These are phyloP conservation scores for Neospermospora avenae DNA, from an alignment of 2,329 filamentous ascomycete genomes.

Conservation along the genomic window DNA sequence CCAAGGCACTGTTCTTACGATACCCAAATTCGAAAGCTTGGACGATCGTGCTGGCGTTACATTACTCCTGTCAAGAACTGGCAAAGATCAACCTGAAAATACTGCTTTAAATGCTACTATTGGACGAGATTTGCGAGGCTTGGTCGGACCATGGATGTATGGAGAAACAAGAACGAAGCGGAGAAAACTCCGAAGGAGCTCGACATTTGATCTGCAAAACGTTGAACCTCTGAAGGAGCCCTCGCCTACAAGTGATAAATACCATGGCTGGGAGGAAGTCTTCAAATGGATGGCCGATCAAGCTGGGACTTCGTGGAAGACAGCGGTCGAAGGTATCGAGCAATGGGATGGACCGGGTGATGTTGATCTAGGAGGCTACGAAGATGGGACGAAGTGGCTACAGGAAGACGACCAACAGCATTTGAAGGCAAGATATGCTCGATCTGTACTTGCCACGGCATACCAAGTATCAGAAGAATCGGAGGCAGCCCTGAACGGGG, in stretches of 20 bases:
- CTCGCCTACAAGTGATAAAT: slow-evolving; percentile 35
- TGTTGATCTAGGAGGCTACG: slow-evolving; percentile 62
- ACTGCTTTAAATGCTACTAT: slow-evolving; percentile 37
- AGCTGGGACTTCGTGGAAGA: slow-evolving; percentile 56
- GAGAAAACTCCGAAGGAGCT: slow-evolving; percentile 35
- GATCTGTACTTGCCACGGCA: slow-evolving; percentile 63
- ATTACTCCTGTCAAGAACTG: slow-evolving; percentile 57
- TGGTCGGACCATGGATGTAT: slow-evolving; percentile 73
- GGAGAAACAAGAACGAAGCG: slow-evolving; percentile 57
- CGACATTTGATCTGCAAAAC: slow-evolving; percentile 15
- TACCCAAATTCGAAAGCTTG: slow-evolving; percentile 62
- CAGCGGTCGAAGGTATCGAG: slow-evolving; percentile 61
- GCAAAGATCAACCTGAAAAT: slow-evolving; percentile 10
- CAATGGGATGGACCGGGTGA: slow-evolving; percentile 74
- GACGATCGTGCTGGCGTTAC: slow-evolving; percentile 57
- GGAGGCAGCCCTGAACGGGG: slow-evolving; percentile 54
- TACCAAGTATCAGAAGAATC: slow-evolving; percentile 63
- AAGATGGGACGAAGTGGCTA: slow-evolving; percentile 50
- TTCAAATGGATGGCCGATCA: slow-evolving; percentile 64
- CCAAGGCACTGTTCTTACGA: slow-evolving; percentile 43
- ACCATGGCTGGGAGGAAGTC: slow-evolving; percentile 65
- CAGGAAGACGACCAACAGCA: slow-evolving; percentile 57
- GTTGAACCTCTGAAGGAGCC: slow-evolving; percentile 27
- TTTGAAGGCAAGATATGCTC: slow-evolving; percentile 63
- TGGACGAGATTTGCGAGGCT: slow-evolving; percentile 62